Evolutionary conservation across 2,329 filamentous ascomycete species (phyloP).

Genomic region (Fusarium cicatricum): DNA sequence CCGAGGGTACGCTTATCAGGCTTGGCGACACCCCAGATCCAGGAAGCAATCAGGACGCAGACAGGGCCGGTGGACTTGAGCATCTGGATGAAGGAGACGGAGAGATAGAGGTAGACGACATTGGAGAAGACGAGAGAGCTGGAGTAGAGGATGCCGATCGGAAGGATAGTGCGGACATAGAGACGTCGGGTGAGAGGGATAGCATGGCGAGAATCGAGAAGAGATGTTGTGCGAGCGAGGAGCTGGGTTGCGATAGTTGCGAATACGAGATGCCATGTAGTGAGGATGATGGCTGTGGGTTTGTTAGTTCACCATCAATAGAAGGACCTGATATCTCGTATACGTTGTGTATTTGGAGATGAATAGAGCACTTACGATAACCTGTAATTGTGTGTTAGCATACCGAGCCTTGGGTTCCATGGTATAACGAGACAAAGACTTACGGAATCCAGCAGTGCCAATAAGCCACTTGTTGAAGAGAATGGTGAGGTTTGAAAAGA

Average conservation of each 20-base stretch:
- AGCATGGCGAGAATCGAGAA: constrained; percentile 69
- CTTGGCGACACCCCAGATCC: constrained; percentile 62
- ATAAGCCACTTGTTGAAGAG: constrained; percentile 94
- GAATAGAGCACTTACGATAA: constrained; percentile 44
- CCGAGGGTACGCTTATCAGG: constrained; percentile 55
- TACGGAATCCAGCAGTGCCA: constrained; percentile 77
- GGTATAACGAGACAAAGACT: constrained; percentile 48
- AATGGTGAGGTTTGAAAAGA: constrained; percentile 85
- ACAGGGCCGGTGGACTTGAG: constrained; percentile 74
- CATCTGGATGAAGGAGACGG: constrained; percentile 76
- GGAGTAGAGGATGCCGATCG: constrained; percentile 72
- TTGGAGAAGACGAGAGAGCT: constrained; percentile 73
- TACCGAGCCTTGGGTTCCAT: background rate
- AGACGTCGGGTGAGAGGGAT: constrained; percentile 67
- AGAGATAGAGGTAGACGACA: constrained; percentile 72
- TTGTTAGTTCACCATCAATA: constrained; percentile 17
- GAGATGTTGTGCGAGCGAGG: constrained; percentile 68
- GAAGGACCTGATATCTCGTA: background rate
- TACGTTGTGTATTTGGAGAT: background rate
- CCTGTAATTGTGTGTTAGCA: constrained; percentile 35
- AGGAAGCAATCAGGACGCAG: constrained; percentile 71
- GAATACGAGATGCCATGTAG: constrained; percentile 74
- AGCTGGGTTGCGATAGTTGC: constrained; percentile 72
- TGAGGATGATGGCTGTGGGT: constrained; percentile 62
- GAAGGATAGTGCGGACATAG: constrained; percentile 70